Evolutionary conservation across 2,329 filamentous ascomycete genomes (phyloP).

Genomic region (Scopulariopsis brevicaulis): DNA sequence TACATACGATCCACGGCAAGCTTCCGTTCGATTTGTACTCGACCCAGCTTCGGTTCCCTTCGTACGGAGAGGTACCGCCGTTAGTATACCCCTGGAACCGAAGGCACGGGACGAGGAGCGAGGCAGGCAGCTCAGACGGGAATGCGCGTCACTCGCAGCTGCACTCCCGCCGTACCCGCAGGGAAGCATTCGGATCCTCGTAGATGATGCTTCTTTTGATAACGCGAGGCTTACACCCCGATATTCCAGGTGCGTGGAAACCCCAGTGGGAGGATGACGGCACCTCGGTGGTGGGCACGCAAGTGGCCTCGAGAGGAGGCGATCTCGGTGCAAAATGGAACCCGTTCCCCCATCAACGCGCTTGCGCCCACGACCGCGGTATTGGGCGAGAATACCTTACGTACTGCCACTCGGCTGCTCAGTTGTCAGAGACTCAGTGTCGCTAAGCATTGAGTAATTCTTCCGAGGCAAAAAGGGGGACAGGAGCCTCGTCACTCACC

Average conservation of each 20-base stretch:
- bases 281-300: background rate
- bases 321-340: background rate
- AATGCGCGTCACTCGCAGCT: background rate
- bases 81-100: background rate
- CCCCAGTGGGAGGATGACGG: background rate
- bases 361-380: background rate
- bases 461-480: background rate
- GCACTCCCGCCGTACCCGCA: background rate
- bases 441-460: background rate
- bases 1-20: background rate
- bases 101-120: background rate
- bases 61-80: background rate
- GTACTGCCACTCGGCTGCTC: background rate
- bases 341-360: background rate
- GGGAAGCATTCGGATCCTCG: background rate
- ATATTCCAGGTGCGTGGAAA: background rate
- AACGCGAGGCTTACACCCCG: background rate
- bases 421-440: background rate
- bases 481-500: background rate
- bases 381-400: background rate
- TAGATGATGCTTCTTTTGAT: background rate
- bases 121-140: background rate
- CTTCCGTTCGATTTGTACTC: background rate
- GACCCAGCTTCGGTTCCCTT: background rate
- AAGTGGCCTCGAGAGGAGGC: conserved; percentile 3